Evolutionary conservation across 306 rosid species (phyloP), one percentile per base, ranked within the genome.

Genomic region (Malus sylvestris): DNA sequence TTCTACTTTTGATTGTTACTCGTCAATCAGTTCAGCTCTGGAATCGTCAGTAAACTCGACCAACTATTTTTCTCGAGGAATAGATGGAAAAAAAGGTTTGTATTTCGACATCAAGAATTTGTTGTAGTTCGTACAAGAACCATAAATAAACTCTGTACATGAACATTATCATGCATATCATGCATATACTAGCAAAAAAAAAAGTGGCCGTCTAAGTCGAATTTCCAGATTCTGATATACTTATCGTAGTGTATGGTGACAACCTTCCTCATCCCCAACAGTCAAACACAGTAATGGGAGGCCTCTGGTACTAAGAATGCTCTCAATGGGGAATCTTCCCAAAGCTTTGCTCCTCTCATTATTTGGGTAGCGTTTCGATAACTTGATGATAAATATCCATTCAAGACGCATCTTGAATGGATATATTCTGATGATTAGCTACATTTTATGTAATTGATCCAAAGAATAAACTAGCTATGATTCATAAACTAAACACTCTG

Each of bases 231-330:
- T 76, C 87, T 87, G 73, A 95, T 90, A 64, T 84, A 70, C 55
- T 63, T 75, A 19, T 79, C 81, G 51, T 86, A 59, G n/a, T 23
- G 23, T 23, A 23, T 23, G 23, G 97, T 90, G 83, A 89, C 93
- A 68, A 95, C 77, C 70, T 92, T 92, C 80, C 90, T 85, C 96
- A 89, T 95, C 82, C 97, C 96, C 40, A 44, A 95, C 91, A 4
- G 92, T 93, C 76, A 95, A 68, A 91, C 92, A 88, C n/a, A 35
- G 89, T 86, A 59, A 95, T 90, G 23, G 87, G 85, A 77, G 88
- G 92, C 51, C 95, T 78, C 5, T 19, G 59, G 63, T 80, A 69
- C 3, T 71, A 10, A 49, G 85, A 82, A 93, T 80, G 38, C 1
- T 10, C 64, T 89, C 93, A 51, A 93, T 80, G 58, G 55, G 70